Conservation (phyloP, 2,329 filamentous ascomycete genomes). For the Pseudogymnoascus sp. region DNA sequence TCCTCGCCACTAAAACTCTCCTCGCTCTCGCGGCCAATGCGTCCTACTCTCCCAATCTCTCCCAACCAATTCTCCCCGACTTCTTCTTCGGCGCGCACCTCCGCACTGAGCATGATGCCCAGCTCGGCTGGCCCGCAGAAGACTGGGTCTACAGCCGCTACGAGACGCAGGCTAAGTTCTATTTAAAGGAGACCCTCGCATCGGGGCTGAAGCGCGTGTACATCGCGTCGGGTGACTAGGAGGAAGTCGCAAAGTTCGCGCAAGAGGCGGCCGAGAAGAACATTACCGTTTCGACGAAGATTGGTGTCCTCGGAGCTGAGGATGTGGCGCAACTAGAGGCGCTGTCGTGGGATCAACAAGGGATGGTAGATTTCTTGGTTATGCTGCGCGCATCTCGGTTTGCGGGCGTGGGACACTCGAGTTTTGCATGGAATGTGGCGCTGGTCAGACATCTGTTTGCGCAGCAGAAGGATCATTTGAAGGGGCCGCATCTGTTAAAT, state of each 20-base stretch:
- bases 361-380: slow-evolving; percentile 15
- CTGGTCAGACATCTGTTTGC: slow-evolving; percentile 22
- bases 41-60: slow-evolving; percentile 9
- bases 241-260: slow-evolving; percentile 10
- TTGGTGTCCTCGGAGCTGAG: slow-evolving; percentile 8
- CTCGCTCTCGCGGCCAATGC: neutral
- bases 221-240: slow-evolving; percentile 14
- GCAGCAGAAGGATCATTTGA: slow-evolving; percentile 15
- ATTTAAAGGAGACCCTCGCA: slow-evolving; percentile 11
- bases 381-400: slow-evolving; percentile 14
- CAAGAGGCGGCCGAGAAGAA: slow-evolving; percentile 8
- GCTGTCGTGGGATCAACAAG: slow-evolving; percentile 17
- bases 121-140: slow-evolving; percentile 17
- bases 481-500: slow-evolving; percentile 19
- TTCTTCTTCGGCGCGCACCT: slow-evolving; percentile 23
- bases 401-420: slow-evolving; percentile 13
- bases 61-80: slow-evolving; percentile 11
- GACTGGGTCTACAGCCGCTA: slow-evolving; percentile 19
- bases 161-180: slow-evolving; percentile 14
- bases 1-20: slow-evolving; percentile 20
- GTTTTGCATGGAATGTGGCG: slow-evolving; percentile 16
- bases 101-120: slow-evolving; percentile 22
- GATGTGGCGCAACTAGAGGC: slow-evolving; percentile 4
- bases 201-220: slow-evolving; percentile 14
- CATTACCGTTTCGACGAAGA: slow-evolving; percentile 14